Conservation (phyloP, 768 basidiomycete genomes). For the Naganishia onofrii region DNA sequence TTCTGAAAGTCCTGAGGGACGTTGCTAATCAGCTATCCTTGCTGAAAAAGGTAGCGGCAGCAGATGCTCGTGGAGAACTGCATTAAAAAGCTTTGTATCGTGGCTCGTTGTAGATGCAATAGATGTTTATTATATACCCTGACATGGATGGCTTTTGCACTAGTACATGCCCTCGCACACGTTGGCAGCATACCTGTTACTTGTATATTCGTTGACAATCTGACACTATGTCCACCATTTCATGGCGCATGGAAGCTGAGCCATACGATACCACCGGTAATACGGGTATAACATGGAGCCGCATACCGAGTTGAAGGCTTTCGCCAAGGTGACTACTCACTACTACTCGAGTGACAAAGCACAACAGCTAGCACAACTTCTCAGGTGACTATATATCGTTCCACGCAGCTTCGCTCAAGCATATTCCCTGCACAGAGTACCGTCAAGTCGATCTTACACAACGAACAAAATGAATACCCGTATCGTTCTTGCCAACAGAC, state of each 20-base stretch:
- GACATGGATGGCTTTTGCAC: neutral
- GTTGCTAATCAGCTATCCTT: conserved; percentile 87
- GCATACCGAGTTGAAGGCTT: neutral
- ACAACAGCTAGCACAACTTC: too few species aligned
- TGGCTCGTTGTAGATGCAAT: neutral
- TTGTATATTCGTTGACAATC: too few species aligned
- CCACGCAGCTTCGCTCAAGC: too few species aligned
- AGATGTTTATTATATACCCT: neutral
- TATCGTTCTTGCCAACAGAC: conserved; percentile 73
- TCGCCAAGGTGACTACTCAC: neutral
- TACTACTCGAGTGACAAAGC: too few species aligned
- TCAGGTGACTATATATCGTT: too few species aligned
- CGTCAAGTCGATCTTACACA: neutral
- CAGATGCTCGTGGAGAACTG: conserved; percentile 56
- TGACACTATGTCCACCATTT: too few species aligned
- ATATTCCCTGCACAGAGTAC: too few species aligned
- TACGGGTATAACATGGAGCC: neutral
- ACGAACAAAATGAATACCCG: conserved; percentile 36
- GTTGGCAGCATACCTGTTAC: too few species aligned
- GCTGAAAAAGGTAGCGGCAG: conserved; percentile 74
- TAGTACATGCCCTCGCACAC: too few species aligned
- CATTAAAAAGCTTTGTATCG: conserved; percentile 18
- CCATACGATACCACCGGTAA: neutral
- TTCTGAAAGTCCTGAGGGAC: conserved; percentile 71
- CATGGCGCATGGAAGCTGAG: neutral